Evolutionary conservation across 371 early-diverging fungal species (phyloP).

Genomic region (Capillidium rhysosporum): DNA sequence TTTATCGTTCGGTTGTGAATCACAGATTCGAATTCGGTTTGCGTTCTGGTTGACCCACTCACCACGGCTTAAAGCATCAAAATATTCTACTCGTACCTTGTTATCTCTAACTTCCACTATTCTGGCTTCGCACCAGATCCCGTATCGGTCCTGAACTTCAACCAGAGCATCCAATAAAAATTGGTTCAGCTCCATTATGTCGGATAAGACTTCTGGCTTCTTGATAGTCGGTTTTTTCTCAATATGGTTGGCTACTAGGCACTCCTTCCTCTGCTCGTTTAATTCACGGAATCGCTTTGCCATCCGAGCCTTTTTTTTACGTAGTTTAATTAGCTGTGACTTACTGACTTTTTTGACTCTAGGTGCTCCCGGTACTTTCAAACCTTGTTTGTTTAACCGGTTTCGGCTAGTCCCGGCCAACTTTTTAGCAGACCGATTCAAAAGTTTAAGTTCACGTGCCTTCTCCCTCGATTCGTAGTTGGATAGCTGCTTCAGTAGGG

Average conservation of each 20-base stretch:
- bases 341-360: background rate
- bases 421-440: too few species aligned
- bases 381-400: background rate
- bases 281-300: background rate
- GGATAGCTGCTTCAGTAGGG: background rate
- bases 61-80: background rate
- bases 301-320: background rate
- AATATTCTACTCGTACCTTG: background rate
- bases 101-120: background rate
- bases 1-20: background rate
- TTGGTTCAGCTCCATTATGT: background rate
- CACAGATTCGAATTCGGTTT: too few species aligned
- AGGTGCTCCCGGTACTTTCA: background rate
- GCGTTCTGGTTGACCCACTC: background rate
- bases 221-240: background rate
- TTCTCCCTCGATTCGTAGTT: too few species aligned
- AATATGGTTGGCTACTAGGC: background rate
- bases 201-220: background rate
- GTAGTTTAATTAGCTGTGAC: background rate
- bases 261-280: background rate
- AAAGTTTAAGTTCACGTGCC: too few species aligned
- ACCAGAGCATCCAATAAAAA: background rate
- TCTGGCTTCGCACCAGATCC: slow-evolving; percentile 6
- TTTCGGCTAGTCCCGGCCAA: background rate
- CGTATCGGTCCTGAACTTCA: background rate